These are phyloP conservation scores for Echria macrotheca DNA, from an alignment of 495 filamentous ascomycete genomes.

Conservation along the genomic window DNA sequence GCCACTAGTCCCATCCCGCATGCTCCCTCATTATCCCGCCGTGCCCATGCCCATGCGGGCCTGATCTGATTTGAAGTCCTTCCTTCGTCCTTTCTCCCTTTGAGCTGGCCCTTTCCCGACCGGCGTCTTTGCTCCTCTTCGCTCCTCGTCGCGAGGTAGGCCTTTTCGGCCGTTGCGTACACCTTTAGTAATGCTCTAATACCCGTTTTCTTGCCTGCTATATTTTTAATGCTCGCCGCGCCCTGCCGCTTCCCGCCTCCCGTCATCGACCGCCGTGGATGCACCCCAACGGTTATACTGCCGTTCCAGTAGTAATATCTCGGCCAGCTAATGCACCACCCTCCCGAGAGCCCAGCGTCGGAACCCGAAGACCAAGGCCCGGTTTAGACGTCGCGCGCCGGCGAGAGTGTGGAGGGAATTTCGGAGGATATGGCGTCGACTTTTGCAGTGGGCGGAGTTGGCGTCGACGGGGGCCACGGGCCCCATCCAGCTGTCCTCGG, in stretches of 20 bases:
- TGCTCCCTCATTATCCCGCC: conserved; percentile 10
- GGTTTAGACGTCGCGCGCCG: neutral
- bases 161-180: conserved; percentile 5
- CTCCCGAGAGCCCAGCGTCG: conserved; percentile 4
- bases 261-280: no score
- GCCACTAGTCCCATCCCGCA: conserved; percentile 9
- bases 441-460: conserved; percentile 14
- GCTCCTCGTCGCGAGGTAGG: conserved; percentile 5
- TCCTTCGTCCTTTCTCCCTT: neutral
- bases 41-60: conserved; percentile 5
- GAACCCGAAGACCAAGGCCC: neutral
- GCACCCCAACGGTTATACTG: no score
- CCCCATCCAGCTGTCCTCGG: conserved; percentile 11
- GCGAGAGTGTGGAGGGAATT: neutral
- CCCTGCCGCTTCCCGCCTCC: no score
- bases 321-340: conserved; percentile 5
- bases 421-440: conserved; percentile 15
- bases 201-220: neutral
- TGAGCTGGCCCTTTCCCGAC: neutral
- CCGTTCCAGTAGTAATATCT: neutral
- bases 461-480: conserved; percentile 15
- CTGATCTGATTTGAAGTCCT: neutral
- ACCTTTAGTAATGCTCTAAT: conserved; percentile 8
- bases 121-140: conserved; percentile 5
- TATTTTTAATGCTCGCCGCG: conserved; percentile 1